Conservation (phyloP, 140 eudicot species). For the Oenanthe javanica region DNA sequence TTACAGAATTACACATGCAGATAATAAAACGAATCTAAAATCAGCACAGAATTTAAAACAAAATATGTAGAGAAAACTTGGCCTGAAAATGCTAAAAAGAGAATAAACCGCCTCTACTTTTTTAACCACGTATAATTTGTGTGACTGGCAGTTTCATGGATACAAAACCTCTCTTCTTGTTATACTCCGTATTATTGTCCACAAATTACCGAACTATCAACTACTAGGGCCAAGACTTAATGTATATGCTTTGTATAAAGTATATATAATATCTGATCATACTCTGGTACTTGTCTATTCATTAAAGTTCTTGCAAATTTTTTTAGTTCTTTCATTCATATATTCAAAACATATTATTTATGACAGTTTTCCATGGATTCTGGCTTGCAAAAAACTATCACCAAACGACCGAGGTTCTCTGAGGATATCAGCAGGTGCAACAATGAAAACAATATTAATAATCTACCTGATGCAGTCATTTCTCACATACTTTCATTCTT, state of each 20-base stretch:
- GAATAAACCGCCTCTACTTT: too few species aligned
- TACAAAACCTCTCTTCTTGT: background rate
- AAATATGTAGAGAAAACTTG: too few species aligned
- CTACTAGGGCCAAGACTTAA: background rate
- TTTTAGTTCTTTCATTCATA: background rate
- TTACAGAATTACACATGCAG: too few species aligned
- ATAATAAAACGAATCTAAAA: too few species aligned
- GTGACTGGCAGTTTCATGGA: background rate
- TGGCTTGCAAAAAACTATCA: background rate
- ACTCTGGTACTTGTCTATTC: background rate
- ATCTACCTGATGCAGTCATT: constrained; percentile 3
- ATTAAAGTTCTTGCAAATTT: background rate
- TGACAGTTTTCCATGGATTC: background rate
- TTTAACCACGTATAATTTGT: too few species aligned
- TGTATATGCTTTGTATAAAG: background rate
- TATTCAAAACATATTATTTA: background rate
- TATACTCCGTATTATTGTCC: too few species aligned
- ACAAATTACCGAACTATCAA: background rate
- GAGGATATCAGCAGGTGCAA: background rate
- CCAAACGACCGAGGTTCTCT: background rate
- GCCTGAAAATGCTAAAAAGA: too few species aligned
- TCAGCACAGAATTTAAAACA: too few species aligned
- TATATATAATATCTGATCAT: background rate
- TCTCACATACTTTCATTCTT: constrained; percentile 13
- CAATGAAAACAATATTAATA: background rate